phyloP scores from a whole-genome alignment of 495 filamentous ascomycete genomes.

The Penicillium ucsense region DNA sequence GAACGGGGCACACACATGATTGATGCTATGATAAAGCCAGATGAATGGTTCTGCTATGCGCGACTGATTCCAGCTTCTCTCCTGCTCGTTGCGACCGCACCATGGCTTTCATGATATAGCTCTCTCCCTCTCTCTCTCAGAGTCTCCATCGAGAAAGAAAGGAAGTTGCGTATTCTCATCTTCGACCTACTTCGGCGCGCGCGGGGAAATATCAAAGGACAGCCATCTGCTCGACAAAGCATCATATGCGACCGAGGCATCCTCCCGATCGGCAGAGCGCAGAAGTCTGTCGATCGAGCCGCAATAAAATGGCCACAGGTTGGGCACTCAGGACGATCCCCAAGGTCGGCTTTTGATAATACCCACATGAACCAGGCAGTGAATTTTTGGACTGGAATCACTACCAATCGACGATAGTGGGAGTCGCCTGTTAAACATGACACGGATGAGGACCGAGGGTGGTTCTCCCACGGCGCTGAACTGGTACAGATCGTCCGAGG shows the following conservation, averaged over 20 bases:
- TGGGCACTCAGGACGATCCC: background rate
- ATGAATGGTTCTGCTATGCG: background rate
- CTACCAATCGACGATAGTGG: too few species aligned
- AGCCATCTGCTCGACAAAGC: background rate
- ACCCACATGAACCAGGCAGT: background rate
- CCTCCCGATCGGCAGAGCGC: constrained; percentile 8
- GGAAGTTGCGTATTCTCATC: background rate
- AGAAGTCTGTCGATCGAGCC: constrained; percentile 11
- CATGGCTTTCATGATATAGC: too few species aligned
- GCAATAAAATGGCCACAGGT: background rate
- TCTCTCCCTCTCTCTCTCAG: too few species aligned
- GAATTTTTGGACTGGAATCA: too few species aligned
- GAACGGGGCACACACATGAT: constrained; percentile 21
- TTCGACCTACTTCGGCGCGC: background rate
- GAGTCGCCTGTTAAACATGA: too few species aligned
- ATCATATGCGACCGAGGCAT: constrained; percentile 20
- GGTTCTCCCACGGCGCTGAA: too few species aligned
- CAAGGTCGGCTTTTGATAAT: constrained; percentile 1
- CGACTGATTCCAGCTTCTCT: background rate
- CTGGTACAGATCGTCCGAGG: background rate
- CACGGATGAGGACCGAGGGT: too few species aligned
- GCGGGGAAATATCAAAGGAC: too few species aligned
- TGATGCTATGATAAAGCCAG: background rate
- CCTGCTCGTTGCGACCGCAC: background rate
- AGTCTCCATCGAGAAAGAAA: too few species aligned